Percentiles rank a stretch among this genome's conserved stretches.
Evolutionary conservation across 2,329 filamentous ascomycete genomes (phyloP).

Genomic region (Daldinia eschscholtzii): DNA sequence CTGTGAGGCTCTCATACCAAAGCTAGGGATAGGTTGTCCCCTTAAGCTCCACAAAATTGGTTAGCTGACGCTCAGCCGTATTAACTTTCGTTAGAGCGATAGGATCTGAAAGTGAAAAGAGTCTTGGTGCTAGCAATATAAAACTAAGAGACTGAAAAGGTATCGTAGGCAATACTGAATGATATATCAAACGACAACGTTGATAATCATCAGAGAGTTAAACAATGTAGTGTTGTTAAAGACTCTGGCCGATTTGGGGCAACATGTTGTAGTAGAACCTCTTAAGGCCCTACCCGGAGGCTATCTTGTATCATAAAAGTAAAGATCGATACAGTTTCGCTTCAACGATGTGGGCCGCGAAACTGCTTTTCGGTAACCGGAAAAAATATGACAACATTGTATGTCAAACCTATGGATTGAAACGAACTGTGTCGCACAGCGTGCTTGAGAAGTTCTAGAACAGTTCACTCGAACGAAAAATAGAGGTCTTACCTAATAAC

Average conservation of each 20-base stretch:
- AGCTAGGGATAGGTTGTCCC: neutral
- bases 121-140: neutral
- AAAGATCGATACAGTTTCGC: neutral
- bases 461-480: neutral
- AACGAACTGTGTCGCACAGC: neutral
- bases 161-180: too few species aligned
- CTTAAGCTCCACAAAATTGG: neutral
- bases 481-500: neutral
- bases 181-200: neutral
- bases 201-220: neutral
- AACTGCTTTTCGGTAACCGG: neutral
- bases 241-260: neutral
- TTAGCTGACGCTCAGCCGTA: neutral
- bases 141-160: neutral
- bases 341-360: neutral
- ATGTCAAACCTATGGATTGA: neutral
- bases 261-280: neutral
- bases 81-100: neutral
- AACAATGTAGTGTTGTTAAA: neutral
- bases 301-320: neutral
- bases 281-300: neutral
- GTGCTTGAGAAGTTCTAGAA: slow-evolving; percentile 1
- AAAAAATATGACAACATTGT: neutral
- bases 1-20: slow-evolving; percentile 5
- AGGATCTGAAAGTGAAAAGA: neutral